Base-by-base conservation (phyloP, 176 grass and related monocot species). In the Secale cereale region DNA sequence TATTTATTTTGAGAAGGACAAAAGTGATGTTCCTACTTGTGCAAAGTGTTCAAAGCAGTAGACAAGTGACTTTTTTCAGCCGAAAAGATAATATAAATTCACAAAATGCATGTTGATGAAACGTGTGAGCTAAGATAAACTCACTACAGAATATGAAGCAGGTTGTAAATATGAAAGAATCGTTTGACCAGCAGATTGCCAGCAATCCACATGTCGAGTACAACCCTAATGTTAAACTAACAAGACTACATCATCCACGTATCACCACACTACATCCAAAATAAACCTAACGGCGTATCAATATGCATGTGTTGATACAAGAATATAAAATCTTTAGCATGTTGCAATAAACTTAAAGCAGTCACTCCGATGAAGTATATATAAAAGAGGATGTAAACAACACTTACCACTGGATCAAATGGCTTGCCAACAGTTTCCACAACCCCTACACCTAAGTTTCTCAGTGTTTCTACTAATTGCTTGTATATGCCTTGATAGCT, bases 341-440 rank as follows among this genome's bases (percentile, higher is more conserved):
- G 37, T 63, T 33, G 29, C 31, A 78, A 52, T 71, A 84, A 26
- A 41, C 11, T 11, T 66, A 27, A 35, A 54, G 43, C 40, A 17
- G 23, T 5, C 6, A 46, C 26, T 85, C 54, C 3, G 7, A 88
- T 13, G 41, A 52, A 31, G 61, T 5, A 28, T 36, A 28, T 36
- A 12, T 40, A 72, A 83, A 59, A 82, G 75, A 48, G 17, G 50
- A 20, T 60, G 27, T 64, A 85, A 70, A 79, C 26, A 83, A 52
- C 78, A 92, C 90, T 94, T 89, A 96, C 97, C 59, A 64, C 80
- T 86, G 94, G 97, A 96, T 92, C 92, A 81, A 99, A 99, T 88
- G 97, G 94, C 84, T 94, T 99, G 86, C 97, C 97, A 83, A 94
- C 91, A 70, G 97, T 96, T 82, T 92, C 93, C 35, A 99, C 88